phyloP scores from a whole-genome alignment of 352 stramenopile species.

The Phytopythium aichiense region DNA sequence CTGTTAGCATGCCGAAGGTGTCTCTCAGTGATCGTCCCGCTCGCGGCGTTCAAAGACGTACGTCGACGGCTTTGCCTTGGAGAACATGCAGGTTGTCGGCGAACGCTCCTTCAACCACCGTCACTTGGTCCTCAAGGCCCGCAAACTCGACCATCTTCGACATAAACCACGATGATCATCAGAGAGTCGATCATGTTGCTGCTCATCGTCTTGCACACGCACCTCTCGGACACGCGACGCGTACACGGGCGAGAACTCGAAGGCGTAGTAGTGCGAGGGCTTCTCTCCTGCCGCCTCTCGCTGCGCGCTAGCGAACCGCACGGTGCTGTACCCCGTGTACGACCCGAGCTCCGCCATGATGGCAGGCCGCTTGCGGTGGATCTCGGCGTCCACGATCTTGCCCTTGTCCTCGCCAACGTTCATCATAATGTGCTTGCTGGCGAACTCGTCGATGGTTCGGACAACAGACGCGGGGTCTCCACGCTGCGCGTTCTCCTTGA shows the following conservation, averaged over 20 bases:
- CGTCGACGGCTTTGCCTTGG: slow-evolving; percentile 33
- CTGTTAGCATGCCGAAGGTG: not conserved
- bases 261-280: slow-evolving; percentile 43
- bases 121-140: slow-evolving; percentile 41
- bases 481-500: slow-evolving; percentile 27
- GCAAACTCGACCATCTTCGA: slow-evolving; percentile 37
- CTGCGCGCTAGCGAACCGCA: slow-evolving; percentile 40
- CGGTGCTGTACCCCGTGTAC: slow-evolving; percentile 49
- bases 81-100: slow-evolving; percentile 31
- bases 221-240: slow-evolving; percentile 35
- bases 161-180: not conserved
- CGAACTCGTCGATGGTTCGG: slow-evolving; percentile 35
- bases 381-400: slow-evolving; percentile 35
- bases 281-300: slow-evolving; percentile 22
- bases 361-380: slow-evolving; percentile 24
- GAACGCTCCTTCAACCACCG: slow-evolving; percentile 35
- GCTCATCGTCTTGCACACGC: not conserved
- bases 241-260: slow-evolving; percentile 42
- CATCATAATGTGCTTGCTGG: slow-evolving; percentile 34
- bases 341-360: slow-evolving; percentile 42
- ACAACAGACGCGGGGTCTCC: slow-evolving; percentile 31
- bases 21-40: no score
- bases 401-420: slow-evolving; percentile 38
- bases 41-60: slow-evolving; percentile 5
- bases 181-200: not conserved